These are phyloP conservation scores for Phragmites australis DNA, from an alignment of 176 grass and related monocot genomes.

Conservation along the genomic window DNA sequence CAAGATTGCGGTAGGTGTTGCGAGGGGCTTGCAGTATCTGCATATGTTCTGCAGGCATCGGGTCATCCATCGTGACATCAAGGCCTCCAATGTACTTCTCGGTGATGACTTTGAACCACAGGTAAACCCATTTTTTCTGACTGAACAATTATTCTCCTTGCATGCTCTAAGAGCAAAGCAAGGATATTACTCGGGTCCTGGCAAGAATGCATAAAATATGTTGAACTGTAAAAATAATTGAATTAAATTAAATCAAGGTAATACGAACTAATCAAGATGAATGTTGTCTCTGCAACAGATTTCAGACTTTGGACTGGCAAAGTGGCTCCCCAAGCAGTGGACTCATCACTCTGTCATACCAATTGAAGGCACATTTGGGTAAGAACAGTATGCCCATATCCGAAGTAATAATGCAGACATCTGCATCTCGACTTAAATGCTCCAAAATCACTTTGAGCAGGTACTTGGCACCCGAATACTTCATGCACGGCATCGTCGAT, in stretches of 20 bases:
- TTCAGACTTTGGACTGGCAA: constrained; percentile 92
- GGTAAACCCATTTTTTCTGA: constrained; percentile 26
- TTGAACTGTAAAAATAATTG: neutral
- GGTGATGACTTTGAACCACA: constrained; percentile 83
- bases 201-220: neutral
- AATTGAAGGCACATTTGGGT: constrained; percentile 97
- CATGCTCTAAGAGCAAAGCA: neutral
- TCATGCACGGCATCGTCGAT: constrained; percentile 92
- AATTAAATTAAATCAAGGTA: neutral
- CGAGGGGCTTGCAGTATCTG: constrained; percentile 85
- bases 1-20: constrained; percentile 79
- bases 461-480: constrained; percentile 94
- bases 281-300: constrained; percentile 49
- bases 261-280: neutral
- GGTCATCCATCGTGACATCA: constrained; percentile 94
- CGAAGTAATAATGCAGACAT: neutral
- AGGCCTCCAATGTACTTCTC: constrained; percentile 83
- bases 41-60: constrained; percentile 87
- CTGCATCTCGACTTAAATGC: neutral
- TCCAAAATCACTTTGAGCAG: constrained; percentile 30
- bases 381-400: constrained; percentile 9
- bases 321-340: constrained; percentile 98
- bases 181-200: neutral
- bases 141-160: neutral
- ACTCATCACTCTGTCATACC: constrained; percentile 91